These are phyloP conservation scores for Diospyros kaki DNA, from an alignment of 148 eudicot genomes.

Conservation along the genomic window DNA sequence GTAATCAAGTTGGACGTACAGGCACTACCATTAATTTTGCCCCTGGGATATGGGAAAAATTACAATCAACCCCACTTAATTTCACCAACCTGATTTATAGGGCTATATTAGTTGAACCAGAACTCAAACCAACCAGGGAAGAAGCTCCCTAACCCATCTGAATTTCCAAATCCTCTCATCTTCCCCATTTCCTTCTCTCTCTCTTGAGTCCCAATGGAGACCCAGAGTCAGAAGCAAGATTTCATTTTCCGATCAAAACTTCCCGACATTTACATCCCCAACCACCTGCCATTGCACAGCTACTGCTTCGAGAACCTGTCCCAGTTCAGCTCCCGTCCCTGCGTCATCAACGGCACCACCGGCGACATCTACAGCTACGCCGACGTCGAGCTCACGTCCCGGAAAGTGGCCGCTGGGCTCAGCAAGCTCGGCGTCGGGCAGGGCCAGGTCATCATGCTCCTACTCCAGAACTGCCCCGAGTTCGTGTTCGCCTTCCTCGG, in stretches of 20 bases:
- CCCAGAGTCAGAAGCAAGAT: slow-evolving; percentile 16
- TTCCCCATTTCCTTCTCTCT: background rate
- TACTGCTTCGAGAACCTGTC: slow-evolving; percentile 47
- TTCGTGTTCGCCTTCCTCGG: slow-evolving; percentile 47
- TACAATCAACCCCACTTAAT: slow-evolving; percentile 3
- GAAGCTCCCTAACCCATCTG: background rate
- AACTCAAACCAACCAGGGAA: slow-evolving; percentile 14
- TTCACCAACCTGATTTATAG: slow-evolving; percentile 4
- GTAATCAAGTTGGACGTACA: no score
- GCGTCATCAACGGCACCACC: slow-evolving; percentile 38
- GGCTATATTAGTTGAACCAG: slow-evolving; percentile 11
- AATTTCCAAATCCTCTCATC: no score
- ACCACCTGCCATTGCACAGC: slow-evolving; percentile 42
- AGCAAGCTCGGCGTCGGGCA: slow-evolving; percentile 22
- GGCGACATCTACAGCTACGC: slow-evolving; percentile 32
- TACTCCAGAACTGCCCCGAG: slow-evolving; percentile 43
- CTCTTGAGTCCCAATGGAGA: slow-evolving; percentile 16
- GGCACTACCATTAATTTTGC: background rate
- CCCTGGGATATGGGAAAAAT: background rate
- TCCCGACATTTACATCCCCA: slow-evolving; percentile 51
- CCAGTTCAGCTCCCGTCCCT: slow-evolving; percentile 26
- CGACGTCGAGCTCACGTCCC: slow-evolving; percentile 33
- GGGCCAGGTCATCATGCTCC: slow-evolving; percentile 36
- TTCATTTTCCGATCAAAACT: slow-evolving; percentile 49
- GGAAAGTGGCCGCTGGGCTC: slow-evolving; percentile 37